Conservation (phyloP, 2,329 filamentous ascomycete genomes). For the Hortaea sp. region DNA sequence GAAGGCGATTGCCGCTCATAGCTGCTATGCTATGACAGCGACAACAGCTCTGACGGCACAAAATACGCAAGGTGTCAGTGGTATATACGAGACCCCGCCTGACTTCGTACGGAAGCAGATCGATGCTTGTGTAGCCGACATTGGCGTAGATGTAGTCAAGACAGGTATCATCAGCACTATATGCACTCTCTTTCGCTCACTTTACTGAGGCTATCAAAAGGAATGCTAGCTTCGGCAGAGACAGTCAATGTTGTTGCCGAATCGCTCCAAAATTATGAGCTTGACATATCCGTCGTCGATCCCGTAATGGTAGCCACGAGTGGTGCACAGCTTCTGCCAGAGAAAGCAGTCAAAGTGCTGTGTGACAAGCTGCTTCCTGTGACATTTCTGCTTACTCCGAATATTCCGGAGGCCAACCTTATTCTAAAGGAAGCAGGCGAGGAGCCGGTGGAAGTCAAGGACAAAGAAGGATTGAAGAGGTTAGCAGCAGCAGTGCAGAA, state of each 20-base stretch:
- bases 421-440: conserved; percentile 48
- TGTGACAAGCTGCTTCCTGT: conserved; percentile 51
- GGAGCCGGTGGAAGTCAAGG: conserved; percentile 38
- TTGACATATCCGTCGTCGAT: conserved; percentile 58
- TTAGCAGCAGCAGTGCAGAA: conserved; percentile 56
- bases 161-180: conserved; percentile 49
- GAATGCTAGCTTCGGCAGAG: conserved; percentile 69
- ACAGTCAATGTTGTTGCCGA: conserved; percentile 61
- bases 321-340: conserved; percentile 58
- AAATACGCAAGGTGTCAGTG: conserved; percentile 76
- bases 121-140: conserved; percentile 70
- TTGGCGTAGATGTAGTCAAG: conserved; percentile 84
- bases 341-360: conserved; percentile 53
- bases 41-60: conserved; percentile 94
- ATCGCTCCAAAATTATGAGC: conserved; percentile 47
- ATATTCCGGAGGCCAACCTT: conserved; percentile 63
- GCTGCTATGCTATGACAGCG: conserved; percentile 91
- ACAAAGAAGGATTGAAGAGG: conserved; percentile 55
- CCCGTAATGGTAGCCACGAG: conserved; percentile 91
- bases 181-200: conserved; percentile 6
- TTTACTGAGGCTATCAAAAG: conserved; percentile 32
- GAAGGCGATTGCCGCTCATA: conserved; percentile 80
- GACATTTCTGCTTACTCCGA: conserved; percentile 64
- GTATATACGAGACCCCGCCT: conserved; percentile 68
- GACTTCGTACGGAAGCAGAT: conserved; percentile 78